Percentiles rank a stretch among this genome's conserved stretches.
phyloP scores from a whole-genome alignment of 768 basidiomycete species.

The Hydnomerulius pinastri region DNA sequence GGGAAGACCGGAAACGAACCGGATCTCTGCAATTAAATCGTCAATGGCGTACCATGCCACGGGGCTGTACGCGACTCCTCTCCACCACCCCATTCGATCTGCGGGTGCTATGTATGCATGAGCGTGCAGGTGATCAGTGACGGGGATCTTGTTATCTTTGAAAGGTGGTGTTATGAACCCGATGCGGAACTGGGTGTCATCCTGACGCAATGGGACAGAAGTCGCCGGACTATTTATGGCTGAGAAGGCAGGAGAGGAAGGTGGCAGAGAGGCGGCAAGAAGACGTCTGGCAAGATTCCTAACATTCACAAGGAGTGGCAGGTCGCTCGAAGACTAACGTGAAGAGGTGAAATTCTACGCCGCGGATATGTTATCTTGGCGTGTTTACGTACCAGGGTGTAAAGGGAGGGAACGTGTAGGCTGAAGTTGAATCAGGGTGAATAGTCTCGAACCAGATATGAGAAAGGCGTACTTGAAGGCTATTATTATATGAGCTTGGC shows the following conservation, averaged over 20 bases:
- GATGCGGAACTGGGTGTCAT: slow-evolving; percentile 52
- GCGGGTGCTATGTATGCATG: slow-evolving; percentile 71
- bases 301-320: slow-evolving; percentile 68
- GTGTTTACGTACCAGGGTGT: slow-evolving; percentile 57
- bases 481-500: slow-evolving; percentile 68
- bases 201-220: slow-evolving; percentile 24
- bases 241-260: slow-evolving; percentile 35
- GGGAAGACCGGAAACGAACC: slow-evolving; percentile 44
- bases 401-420: slow-evolving; percentile 78
- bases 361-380: neutral
- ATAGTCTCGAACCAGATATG: slow-evolving; percentile 42
- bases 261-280: slow-evolving; percentile 46
- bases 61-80: slow-evolving; percentile 64
- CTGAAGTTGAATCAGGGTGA: slow-evolving; percentile 42
- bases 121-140: slow-evolving; percentile 77
- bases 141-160: slow-evolving; percentile 75
- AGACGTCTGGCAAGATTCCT: slow-evolving; percentile 59
- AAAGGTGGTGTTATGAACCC: slow-evolving; percentile 82
- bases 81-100: slow-evolving; percentile 73
- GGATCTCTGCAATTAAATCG: slow-evolving; percentile 79
- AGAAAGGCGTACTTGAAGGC: slow-evolving; percentile 65
- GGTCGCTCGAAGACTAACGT: slow-evolving; percentile 68
- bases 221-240: slow-evolving; percentile 26
- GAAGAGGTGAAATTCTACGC: slow-evolving; percentile 6
- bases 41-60: slow-evolving; percentile 77